Base-by-base conservation (phyloP, 140 eudicot genomes). In the Anethum foeniculum region DNA sequence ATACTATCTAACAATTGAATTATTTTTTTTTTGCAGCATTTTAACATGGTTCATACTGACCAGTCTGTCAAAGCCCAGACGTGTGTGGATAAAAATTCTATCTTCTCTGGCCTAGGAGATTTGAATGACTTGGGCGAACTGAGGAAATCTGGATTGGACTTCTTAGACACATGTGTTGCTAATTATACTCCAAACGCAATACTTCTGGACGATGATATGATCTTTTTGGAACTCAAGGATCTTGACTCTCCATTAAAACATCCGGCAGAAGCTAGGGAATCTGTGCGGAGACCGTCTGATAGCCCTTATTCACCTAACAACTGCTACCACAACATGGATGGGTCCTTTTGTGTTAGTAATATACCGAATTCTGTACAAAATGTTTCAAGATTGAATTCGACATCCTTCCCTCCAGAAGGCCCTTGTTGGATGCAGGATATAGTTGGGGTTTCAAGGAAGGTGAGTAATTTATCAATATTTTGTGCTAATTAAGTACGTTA, bases 201-300 rank as follows among this genome's bases (percentile, higher is more conserved):
- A 79, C 43, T 74, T 51, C 21, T 46, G 23, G 36, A 18, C 36
- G 78, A 80, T 21, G 71, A 56, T 44, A 44, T 13, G 28, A 15
- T 75, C 34, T 83, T 71, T 67, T 25, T 86, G 62, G 90, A 86
- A 74, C 87, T 86, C 6, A 64, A 82, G 51, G 90, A 87, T 76
- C 87, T 87, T 58, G 52, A 64, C 39, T 4, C 38, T 28, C 87
- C 84, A 15, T 39, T 84, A 82, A 67, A 19, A 16, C 28, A 21
- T 80, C 51, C 83, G 12, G 81, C 36, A n/a, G 82, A 68, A 83
- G 43, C 80, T 43, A 14, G 3, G 51, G 80, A 71, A 75, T 44
- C 38, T 67, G 67, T 41, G 67, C 46, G n/a, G 39, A 10, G 80
- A 13, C n/a, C 19, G 2, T 7, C 47, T 25, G 75, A 30, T 27